Conservation (phyloP, 805 yeast species). For the Zygosaccharomyces bisporus region DNA sequence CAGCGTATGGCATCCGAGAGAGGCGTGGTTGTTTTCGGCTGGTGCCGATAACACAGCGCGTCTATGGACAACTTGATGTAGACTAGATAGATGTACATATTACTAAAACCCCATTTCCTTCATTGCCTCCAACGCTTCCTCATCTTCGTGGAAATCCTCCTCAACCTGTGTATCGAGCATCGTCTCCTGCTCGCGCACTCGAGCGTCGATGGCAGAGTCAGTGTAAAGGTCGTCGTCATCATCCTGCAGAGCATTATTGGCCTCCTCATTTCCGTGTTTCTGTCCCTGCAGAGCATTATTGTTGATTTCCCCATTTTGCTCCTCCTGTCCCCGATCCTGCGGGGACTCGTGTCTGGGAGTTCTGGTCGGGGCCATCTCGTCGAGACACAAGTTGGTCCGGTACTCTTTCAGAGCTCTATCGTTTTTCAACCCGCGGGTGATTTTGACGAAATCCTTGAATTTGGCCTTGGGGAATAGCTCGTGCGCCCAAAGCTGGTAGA, state of each 20-base stretch:
- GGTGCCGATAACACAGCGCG: constrained; percentile 97
- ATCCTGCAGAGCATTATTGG: constrained; percentile 2
- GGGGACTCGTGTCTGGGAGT: neutral
- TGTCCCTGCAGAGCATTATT: constrained; percentile 2
- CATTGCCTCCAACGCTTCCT: constrained; percentile 29
- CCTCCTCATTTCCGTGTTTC: no score
- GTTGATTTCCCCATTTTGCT: neutral
- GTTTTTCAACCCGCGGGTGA: constrained; percentile 44
- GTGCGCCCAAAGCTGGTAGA: constrained; percentile 76
- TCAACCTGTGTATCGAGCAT: constrained; percentile 10
- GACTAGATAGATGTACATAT: constrained; percentile 7
- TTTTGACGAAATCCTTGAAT: constrained; percentile 61
- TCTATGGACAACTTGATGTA: constrained; percentile 79
- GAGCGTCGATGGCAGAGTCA: constrained; percentile 6
- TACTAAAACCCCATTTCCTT: constrained; percentile 20
- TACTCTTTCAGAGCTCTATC: constrained; percentile 42
- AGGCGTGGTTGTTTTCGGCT: constrained; percentile 95
- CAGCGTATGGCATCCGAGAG: constrained; percentile 93
- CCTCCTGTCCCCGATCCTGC: neutral
- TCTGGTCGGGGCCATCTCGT: constrained; percentile 33
- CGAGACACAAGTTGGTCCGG: constrained; percentile 39
- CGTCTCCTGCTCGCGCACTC: constrained; percentile 2
- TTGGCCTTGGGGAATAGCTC: constrained; percentile 73
- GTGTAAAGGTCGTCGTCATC: constrained; percentile 15
- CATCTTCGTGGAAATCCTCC: constrained; percentile 22